Evolutionary conservation across 441 rosid species (phyloP).

Genomic region (Rhodomyrtus psidioides): DNA sequence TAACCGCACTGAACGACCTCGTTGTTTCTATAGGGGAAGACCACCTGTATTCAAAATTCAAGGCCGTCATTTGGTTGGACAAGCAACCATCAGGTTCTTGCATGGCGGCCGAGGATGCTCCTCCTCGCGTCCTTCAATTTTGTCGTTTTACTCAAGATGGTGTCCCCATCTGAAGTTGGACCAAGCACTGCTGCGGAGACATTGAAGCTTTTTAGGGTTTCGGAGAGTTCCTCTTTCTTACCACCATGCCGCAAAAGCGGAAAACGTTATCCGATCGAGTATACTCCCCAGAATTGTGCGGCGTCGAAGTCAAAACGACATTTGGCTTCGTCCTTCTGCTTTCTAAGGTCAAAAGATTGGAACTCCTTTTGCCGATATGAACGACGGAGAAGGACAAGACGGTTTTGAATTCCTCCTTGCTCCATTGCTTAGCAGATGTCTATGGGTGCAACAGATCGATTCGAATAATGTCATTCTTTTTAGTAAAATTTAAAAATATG

Average conservation of each 20-base stretch:
- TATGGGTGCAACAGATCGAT: no score
- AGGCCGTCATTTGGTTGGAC: neutral
- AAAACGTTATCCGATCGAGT: neutral
- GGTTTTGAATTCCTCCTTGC: neutral
- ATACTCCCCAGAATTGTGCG: neutral
- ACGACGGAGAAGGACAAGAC: neutral
- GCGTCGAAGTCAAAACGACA: neutral
- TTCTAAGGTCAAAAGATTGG: neutral
- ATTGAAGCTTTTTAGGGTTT: neutral
- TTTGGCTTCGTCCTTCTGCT: neutral
- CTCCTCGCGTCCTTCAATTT: neutral
- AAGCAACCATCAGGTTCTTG: neutral
- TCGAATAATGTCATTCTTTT: no score
- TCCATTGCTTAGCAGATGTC: neutral
- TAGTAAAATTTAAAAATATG: no score
- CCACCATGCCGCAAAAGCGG: neutral
- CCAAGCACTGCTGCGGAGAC: neutral
- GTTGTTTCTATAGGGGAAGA: no score
- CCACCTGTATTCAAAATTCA: neutral
- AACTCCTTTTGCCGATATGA: neutral
- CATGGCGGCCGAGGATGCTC: neutral
- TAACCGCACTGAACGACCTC: no score
- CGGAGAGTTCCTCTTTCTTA: neutral
- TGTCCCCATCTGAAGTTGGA: neutral
- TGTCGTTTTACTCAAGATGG: neutral